Evolutionary conservation across 371 early-diverging fungal genomes (phyloP), one percentile per base, ranked within the genome.

Genomic region (Rhizopus stolonifer): DNA sequence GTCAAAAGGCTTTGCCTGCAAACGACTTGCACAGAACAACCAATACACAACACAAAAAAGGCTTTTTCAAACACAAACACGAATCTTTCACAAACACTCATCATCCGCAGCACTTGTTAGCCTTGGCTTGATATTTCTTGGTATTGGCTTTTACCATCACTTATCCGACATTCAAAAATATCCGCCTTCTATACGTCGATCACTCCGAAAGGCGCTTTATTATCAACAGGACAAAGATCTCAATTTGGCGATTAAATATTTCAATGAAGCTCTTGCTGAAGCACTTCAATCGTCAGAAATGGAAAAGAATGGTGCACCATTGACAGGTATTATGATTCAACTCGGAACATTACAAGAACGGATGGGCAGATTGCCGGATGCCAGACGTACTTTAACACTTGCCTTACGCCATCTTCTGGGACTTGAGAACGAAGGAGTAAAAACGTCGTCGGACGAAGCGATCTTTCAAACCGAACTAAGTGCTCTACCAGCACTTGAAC

Each of bases 251-350:
- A 60, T 80, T 0, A 61, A 65, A 32, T 85, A 72, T 42, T 82
- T 81, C 52, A 64, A 74, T 4, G 64, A 67, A 36, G 81, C 83
- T 1, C 57, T 83, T 11, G 64, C 66, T 2, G 57, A 75, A 4
- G 86, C 80, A 0, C 60, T 83, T 24, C 65, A 63, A 51, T 65
- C 78, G 17, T 64, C 70, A 4, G 77, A 78, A 51, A 42, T 85
- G 39, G 75, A 74, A 21, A 67, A 66, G 3, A 61, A 82, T 17
- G 77, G 81, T 0, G 77, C 81, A 0, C 81, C 82, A 8, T 66
- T 85, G 18, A 83, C 82, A 0, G 86, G 86, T 8, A 85, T 85
- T 33, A 77, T 85, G 78, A 85, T 85, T 49, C 86, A 82, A 39
- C 46, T 80, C 4, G 86, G 82, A 0, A 60, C 73, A 1, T 31